Percentiles rank a stretch among this genome's conserved stretches.
Conservation (phyloP, 306 rosid species). For the Inga laurina region DNA sequence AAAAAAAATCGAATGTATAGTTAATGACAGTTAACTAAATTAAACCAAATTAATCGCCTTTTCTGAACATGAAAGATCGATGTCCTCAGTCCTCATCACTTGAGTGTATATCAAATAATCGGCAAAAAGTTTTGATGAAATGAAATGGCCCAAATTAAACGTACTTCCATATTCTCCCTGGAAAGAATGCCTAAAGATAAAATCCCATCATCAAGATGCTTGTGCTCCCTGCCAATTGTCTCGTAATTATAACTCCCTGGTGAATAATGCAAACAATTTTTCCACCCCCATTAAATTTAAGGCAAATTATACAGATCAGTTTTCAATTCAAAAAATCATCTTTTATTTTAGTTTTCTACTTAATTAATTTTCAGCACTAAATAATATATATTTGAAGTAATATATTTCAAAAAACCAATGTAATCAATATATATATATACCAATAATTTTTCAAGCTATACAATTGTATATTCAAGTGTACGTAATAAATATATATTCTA, state of each 20-base stretch:
- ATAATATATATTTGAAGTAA: too few relatives aligned
- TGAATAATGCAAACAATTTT: background rate
- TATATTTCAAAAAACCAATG: too few relatives aligned
- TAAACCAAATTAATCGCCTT: background rate
- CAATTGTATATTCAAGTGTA: background rate
- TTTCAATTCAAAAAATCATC: too few relatives aligned
- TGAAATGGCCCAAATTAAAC: background rate
- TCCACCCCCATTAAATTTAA: background rate
- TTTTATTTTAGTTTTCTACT: too few relatives aligned
- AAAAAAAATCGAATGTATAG: too few relatives aligned
- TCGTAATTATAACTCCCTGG: background rate
- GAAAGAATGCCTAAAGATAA: background rate
- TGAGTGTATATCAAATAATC: background rate
- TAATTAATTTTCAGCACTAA: too few relatives aligned
- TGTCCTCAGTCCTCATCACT: background rate
- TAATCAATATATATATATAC: too few relatives aligned
- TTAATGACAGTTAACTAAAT: too few relatives aligned
- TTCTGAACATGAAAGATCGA: background rate
- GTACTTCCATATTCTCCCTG: background rate
- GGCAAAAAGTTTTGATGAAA: background rate
- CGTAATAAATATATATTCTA: background rate
- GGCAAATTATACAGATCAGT: background rate
- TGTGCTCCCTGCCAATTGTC: background rate
- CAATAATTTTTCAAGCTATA: background rate
- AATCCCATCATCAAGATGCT: background rate